Evolutionary conservation across 192 early-diverging fungal genomes (phyloP), one percentile per base, ranked within the genome.

Genomic region (Dispira parvispora): DNA sequence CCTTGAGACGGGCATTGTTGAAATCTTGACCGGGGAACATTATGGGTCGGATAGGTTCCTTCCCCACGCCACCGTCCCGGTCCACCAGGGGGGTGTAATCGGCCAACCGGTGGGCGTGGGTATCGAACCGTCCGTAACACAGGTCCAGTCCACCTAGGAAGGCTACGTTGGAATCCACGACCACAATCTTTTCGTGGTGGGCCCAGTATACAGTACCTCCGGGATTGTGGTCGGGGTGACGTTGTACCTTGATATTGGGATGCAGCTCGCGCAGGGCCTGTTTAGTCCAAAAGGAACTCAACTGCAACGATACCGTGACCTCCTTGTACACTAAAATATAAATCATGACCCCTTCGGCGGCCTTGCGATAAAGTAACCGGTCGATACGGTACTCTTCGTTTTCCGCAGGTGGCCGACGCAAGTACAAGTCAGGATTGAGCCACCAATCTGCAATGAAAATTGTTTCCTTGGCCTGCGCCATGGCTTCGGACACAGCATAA

Each of bases 71-170:
- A n/a, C 54, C 26, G 1, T 26, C 43, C 14, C 61, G 64, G 6
- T 16, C 11, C 13, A 65, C 43, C 71, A 69, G 55, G 62, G 73
- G 70, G 21, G 73, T 74, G 73, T 81, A 85, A 73, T 92, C 89
- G 20, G 76, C 74, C 64, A 92, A 69, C 16, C 80, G 75, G 69
- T 92, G 90, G 21, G 81, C 77, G 56, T 84, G 82, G 18, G 84
- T 90, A 68, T 92, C 90, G 64, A 82, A 94, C 46, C 91, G 81
- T 18, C 90, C 90, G 75, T 82, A 88, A 72, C 90, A 92, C 57
- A 90, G 67, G 68, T 92, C 90, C 26, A 92, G 72, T 5, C 90
- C 90, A 64, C 90, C 90, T 62, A 92, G 82, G 47, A 91, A 92
- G 2, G 87, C 89, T 62, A 91, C 67, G 32, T 80, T 81, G 62